These are phyloP conservation scores for Juglanconis sp. DNA, from an alignment of 2,329 filamentous ascomycete genomes.

Conservation along the genomic window DNA sequence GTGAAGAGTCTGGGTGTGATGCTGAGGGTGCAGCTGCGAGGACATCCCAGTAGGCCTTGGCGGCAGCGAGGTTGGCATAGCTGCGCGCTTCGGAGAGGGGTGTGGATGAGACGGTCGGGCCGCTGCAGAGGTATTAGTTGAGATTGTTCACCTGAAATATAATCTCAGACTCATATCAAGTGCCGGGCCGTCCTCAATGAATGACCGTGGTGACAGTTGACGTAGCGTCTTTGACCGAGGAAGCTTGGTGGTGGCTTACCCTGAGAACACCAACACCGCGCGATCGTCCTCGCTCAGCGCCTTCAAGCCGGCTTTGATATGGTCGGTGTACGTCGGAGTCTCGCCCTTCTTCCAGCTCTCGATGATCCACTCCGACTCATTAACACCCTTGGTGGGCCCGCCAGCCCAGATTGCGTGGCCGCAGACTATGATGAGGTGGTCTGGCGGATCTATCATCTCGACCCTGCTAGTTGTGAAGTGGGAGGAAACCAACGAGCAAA, in stretches of 20 bases:
- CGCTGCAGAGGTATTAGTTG: constrained; percentile 38
- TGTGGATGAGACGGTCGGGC: constrained; percentile 58
- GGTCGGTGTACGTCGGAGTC: constrained; percentile 73
- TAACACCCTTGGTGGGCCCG: constrained; percentile 46
- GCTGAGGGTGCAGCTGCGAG: constrained; percentile 21
- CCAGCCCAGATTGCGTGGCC: constrained; percentile 78
- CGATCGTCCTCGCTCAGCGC: constrained; percentile 43
- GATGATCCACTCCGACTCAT: constrained; percentile 68
- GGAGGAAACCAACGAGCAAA: background rate
- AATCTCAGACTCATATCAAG: no score
- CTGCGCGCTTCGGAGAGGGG: constrained; percentile 58
- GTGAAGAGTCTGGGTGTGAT: background rate
- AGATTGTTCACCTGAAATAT: background rate
- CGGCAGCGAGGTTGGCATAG: constrained; percentile 53
- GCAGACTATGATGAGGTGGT: constrained; percentile 73
- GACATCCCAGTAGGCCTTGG: constrained; percentile 45
- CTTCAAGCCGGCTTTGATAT: constrained; percentile 64
- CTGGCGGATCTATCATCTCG: constrained; percentile 26
- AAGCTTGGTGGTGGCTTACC: constrained; percentile 40
- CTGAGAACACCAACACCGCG: constrained; percentile 67
- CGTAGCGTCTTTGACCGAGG: no score
- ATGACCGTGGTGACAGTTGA: no score
- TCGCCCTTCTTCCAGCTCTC: constrained; percentile 75
- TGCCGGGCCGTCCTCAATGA: no score
- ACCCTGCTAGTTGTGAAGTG: background rate